A percentile compares a stretch with the other conserved stretches of the same genome.
Evolutionary conservation across 2,329 filamentous ascomycete genomes (phyloP).

Genomic region (Xylariaceae sp.): DNA sequence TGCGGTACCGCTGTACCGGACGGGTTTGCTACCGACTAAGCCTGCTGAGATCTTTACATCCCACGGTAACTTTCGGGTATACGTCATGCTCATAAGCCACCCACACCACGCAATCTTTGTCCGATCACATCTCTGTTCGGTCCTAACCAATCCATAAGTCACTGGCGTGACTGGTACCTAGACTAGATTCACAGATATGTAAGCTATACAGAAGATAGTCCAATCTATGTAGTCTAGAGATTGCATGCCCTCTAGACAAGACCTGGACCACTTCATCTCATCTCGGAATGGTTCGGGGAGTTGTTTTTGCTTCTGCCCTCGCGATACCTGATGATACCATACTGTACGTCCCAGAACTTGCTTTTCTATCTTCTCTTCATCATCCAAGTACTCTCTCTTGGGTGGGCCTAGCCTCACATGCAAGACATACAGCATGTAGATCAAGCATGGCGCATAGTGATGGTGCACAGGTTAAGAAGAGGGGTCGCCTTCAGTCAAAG

Average conservation of each 20-base stretch:
- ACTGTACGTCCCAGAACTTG: not conserved
- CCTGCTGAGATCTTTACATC: slow-evolving; percentile 1
- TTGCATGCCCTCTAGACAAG: no score
- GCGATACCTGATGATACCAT: no score
- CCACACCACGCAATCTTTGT: slow-evolving; percentile 3
- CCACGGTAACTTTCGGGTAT: slow-evolving; percentile 1
- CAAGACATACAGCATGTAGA: not conserved
- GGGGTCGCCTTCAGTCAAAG: not conserved
- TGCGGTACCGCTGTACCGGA: not conserved
- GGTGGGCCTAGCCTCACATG: not conserved
- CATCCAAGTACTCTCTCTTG: no score
- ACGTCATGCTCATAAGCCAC: slow-evolving; percentile 14
- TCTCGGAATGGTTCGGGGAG: no score
- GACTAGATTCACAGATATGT: no score
- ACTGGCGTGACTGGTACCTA: no score
- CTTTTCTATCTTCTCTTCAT: not conserved
- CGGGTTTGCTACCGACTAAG: not conserved
- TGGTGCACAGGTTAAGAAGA: not conserved
- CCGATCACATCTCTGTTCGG: not conserved
- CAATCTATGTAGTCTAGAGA: no score
- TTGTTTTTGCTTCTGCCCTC: no score
- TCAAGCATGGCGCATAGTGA: not conserved
- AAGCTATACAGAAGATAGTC: no score
- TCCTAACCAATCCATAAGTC: no score
- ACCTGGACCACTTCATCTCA: no score